phyloP scores from a whole-genome alignment of 2,329 filamentous ascomycete species.

The Tolypocladium tundrense region DNA sequence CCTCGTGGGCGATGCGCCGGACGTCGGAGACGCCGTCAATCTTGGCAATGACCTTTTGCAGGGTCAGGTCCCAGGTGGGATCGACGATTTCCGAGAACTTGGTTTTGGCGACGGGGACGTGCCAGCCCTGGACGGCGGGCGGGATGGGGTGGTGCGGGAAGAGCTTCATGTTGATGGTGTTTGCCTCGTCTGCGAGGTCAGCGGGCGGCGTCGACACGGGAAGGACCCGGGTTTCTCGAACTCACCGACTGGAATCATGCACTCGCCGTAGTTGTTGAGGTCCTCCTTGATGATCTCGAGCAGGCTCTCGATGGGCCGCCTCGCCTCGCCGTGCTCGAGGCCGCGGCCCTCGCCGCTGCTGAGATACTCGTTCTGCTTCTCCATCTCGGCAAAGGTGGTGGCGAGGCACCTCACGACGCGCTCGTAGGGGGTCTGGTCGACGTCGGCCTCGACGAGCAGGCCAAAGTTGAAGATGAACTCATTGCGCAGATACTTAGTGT shows the following conservation, averaged over 20 bases:
- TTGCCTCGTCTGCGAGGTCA: conserved; percentile 62
- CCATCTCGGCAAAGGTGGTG: conserved; percentile 75
- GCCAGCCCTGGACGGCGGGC: conserved; percentile 71
- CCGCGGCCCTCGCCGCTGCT: conserved; percentile 44
- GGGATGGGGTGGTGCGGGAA: conserved; percentile 76
- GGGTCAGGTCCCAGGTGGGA: conserved; percentile 64
- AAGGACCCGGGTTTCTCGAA: conserved; percentile 7
- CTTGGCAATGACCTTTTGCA: conserved; percentile 69
- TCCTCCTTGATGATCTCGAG: conserved; percentile 77
- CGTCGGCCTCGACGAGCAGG: conserved; percentile 58
- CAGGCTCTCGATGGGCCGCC: conserved; percentile 70
- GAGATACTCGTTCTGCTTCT: conserved; percentile 82
- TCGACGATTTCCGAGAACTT: conserved; percentile 54
- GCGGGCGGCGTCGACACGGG: neutral
- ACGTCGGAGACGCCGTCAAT: conserved; percentile 91
- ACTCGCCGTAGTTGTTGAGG: conserved; percentile 93
- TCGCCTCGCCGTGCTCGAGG: conserved; percentile 26
- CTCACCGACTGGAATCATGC: conserved; percentile 91
- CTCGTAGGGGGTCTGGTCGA: conserved; percentile 70
- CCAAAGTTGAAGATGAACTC: conserved; percentile 99
- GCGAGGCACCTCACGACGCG: conserved; percentile 80
- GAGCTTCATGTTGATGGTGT: conserved; percentile 92
- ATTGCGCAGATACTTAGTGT: conserved; percentile 76
- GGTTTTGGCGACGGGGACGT: conserved; percentile 73
- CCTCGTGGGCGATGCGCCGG: conserved; percentile 71